Evolutionary conservation across 1,284 basidiomycete genomes (phyloP), one percentile per base, ranked within the genome.

Genomic region (Ceratobasidium theobromae): DNA sequence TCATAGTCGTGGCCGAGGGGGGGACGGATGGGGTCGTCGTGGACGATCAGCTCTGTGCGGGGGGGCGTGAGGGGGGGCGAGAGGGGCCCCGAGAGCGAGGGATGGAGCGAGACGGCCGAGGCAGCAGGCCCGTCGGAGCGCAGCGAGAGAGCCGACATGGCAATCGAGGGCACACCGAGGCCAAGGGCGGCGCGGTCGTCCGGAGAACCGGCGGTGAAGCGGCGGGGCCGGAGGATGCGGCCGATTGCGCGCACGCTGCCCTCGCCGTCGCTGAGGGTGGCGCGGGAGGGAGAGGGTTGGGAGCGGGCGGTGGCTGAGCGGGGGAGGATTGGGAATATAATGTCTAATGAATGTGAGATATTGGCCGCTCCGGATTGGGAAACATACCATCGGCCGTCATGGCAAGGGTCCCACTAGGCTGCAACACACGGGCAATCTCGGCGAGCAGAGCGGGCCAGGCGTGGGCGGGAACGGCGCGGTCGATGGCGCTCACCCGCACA

Each of bases 401-500:
- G 32, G 65, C 67, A 21, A 57, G 49, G 16, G 53, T 43, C 11
- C 67, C 67, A 18, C 62, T 62, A 4, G 67, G 67, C 35, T 49
- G 53, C 33, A 68, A 43, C 3, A 68, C 35, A 14, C 67, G 67
- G 30, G 23, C 62, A 16, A 68, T 41, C 58, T 68, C 62, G 21
- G 64, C 4, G 28, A 52, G 23, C 35, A 46, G 48, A 18, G 38
- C 27, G 5, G 18, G 30, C 67, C 58, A 62, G 18, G 64, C 35
- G 41, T 46, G 46, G 32, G 65, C 43, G 16, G 60, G 60, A 11
- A 68, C 35, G 1, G 53, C 67, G 43, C 53, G 64, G 25, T 53
- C 62, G 35, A 68, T 18, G 23, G 53, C 45, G n/a, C 67, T 43
- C 18, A 55, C n/a, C 28, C 66, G 64, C n/a, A 68, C 67, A 55